phyloP scores from a whole-genome alignment of 306 rosid species.

The Vicia faba region DNA sequence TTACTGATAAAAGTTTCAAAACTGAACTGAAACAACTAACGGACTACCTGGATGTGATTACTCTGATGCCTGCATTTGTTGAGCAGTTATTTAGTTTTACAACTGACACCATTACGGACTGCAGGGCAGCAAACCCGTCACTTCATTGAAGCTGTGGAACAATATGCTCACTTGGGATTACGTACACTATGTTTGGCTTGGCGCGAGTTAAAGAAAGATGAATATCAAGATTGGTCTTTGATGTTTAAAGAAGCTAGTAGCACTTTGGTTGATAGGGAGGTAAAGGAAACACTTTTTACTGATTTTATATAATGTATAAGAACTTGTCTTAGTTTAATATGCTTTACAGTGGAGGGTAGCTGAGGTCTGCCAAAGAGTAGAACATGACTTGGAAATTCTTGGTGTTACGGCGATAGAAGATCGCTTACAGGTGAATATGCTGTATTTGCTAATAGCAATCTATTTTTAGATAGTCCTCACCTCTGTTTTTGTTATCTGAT shows the following conservation, averaged over 20 bases:
- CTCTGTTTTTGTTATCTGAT: conserved; percentile 1
- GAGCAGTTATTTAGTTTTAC: conserved; percentile 9
- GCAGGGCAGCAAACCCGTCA: conserved; percentile 95
- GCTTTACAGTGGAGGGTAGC: conserved; percentile 93
- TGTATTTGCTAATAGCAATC: conserved; percentile 38
- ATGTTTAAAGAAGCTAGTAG: conserved; percentile 93
- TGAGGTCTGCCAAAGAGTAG: conserved; percentile 91
- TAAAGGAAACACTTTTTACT: conserved; percentile 44
- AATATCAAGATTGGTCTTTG: conserved; percentile 85
- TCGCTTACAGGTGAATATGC: conserved; percentile 82
- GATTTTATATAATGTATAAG: conserved; percentile 22
- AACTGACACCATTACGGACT: conserved; percentile 29
- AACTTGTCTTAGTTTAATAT: conserved; percentile 33
- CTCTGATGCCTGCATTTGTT: conserved; percentile 19
- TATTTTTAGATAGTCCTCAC: background rate
- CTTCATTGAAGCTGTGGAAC: conserved; percentile 89
- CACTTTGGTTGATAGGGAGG: conserved; percentile 98
- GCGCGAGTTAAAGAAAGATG: conserved; percentile 85
- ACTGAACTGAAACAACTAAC: conserved; percentile 18
- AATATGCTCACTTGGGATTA: conserved; percentile 86
- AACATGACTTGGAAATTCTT: conserved; percentile 85
- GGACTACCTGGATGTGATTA: conserved; percentile 4
- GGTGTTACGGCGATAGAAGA: conserved; percentile 99
- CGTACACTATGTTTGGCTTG: conserved; percentile 93
- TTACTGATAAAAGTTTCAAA: conserved; percentile 15